phyloP scores from a whole-genome alignment of 805 yeast species.

The Kodamaea kakaduensis region DNA sequence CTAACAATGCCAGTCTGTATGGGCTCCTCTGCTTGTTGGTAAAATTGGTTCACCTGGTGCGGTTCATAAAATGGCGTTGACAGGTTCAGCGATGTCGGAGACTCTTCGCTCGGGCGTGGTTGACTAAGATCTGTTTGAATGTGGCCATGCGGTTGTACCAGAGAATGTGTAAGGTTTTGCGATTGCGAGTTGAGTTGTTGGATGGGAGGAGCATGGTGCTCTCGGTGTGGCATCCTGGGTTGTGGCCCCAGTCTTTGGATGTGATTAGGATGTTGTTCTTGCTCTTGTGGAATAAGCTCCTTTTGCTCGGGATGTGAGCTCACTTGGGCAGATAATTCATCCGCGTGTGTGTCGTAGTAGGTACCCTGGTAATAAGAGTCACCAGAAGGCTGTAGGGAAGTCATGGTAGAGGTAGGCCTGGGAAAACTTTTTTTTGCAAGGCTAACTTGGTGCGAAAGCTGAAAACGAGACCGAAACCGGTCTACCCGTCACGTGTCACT shows the following conservation, averaged over 20 bases:
- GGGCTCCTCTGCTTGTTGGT: slow-evolving; percentile 12
- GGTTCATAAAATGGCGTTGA: slow-evolving; percentile 24
- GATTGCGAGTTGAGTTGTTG: too few relatives aligned
- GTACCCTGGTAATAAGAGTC: slow-evolving; percentile 11
- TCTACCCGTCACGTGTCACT: slow-evolving; percentile 1
- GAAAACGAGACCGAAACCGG: slow-evolving; percentile 2
- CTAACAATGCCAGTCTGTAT: slow-evolving; percentile 12
- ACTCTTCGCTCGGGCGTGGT: slow-evolving; percentile 1
- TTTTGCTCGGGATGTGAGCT: slow-evolving; percentile 3
- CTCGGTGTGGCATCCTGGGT: too few relatives aligned
- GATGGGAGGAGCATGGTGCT: too few relatives aligned
- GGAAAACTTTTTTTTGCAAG: slow-evolving; percentile 6
- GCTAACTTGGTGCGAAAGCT: slow-evolving; percentile 1
- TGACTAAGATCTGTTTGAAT: too few relatives aligned
- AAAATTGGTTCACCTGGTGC: slow-evolving; percentile 14
- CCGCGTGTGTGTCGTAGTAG: slow-evolving; percentile 7
- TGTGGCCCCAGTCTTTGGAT: too few relatives aligned
- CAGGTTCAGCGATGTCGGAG: slow-evolving; percentile 12
- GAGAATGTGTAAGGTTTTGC: too few relatives aligned
- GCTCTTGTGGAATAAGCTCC: neutral
- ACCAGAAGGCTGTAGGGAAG: slow-evolving; percentile 18
- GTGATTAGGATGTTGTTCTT: slow-evolving; percentile 2
- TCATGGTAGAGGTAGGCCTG: slow-evolving; percentile 11
- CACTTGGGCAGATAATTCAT: slow-evolving; percentile 1
- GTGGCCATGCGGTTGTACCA: too few relatives aligned